Conservation (phyloP, 208 protist species). For the Leishmania tropica region DNA sequence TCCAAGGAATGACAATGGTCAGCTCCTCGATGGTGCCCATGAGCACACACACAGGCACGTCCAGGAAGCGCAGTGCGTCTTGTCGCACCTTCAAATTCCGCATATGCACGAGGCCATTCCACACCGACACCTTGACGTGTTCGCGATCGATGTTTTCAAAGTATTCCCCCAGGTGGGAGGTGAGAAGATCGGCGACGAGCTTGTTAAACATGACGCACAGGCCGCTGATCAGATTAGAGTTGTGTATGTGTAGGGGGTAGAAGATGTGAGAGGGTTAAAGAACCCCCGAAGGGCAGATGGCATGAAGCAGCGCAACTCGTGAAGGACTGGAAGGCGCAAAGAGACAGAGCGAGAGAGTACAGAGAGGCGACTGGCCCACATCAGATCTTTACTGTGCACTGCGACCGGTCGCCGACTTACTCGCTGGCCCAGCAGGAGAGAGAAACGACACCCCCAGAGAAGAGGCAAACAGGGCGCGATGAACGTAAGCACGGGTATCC, state of each 20-base stretch:
- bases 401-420: background rate
- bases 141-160: conserved; percentile 84
- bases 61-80: conserved; percentile 66
- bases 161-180: conserved; percentile 82
- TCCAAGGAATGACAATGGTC: conserved; percentile 78
- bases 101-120: conserved; percentile 77
- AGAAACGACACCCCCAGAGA: background rate
- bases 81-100: conserved; percentile 55
- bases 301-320: background rate
- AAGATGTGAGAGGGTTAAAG: background rate
- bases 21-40: conserved; percentile 75
- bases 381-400: background rate
- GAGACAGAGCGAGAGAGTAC: background rate
- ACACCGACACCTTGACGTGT: conserved; percentile 86
- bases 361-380: background rate
- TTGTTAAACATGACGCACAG: conserved; percentile 73
- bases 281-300: background rate
- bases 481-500: background rate
- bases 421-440: background rate
- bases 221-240: too few relatives aligned
- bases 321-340: background rate
- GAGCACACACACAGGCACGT: conserved; percentile 63
- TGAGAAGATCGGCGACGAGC: conserved; percentile 71
- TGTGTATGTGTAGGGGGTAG: background rate
- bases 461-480: background rate